Base-by-base conservation (phyloP, 768 basidiomycete species). In the Suillus lakei region DNA sequence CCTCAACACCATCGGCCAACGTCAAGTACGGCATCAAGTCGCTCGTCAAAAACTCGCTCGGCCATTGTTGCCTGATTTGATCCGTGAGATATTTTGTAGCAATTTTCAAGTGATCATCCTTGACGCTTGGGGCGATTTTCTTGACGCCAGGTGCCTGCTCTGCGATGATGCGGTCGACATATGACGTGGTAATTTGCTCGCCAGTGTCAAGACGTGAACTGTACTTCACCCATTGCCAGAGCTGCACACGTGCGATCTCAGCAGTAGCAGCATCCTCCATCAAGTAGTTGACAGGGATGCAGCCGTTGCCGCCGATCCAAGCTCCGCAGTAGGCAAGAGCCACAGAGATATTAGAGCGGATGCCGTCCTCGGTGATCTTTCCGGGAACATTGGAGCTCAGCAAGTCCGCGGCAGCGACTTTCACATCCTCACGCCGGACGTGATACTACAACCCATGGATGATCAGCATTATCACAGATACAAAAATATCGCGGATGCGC, bases 251-350 rank as follows among this genome's bases (percentile, higher is more conserved):
- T 32, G 98, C 93, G 69, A 99, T 99, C 79, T 99, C 98, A 3
- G 98, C 98, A 6, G 98, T 99, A 28, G 97, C 98, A 0, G 98
- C 98, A 75, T 98, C 96, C 81, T 98, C 96, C 96, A 97, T 97
- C 75, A 97, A 87, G 76, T 90, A 87, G 81, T 96, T 96, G 79
- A 98, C 88, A 16, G 98, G 97, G 61, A 99, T 97, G 77, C 98
- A 99, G 23, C 96, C 98, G 76, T 97, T 98, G 0, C 98, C 97
- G 43, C 92, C 91, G 51, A 99, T 87, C 98, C 98, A 99, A n/a
- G 96, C 94, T 1, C 92, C 88, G 67, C 91, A 92, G 81, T 99
- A 99, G 0, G 94, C 93, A 64, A 99, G 86, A 30, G 92, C 87
- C 59, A 94, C 92, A 43, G 88, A 87, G 64, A 98, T 90, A 77